Conservation (phyloP, 2,329 filamentous ascomycete species). For the Aspergillus brasiliensis region DNA sequence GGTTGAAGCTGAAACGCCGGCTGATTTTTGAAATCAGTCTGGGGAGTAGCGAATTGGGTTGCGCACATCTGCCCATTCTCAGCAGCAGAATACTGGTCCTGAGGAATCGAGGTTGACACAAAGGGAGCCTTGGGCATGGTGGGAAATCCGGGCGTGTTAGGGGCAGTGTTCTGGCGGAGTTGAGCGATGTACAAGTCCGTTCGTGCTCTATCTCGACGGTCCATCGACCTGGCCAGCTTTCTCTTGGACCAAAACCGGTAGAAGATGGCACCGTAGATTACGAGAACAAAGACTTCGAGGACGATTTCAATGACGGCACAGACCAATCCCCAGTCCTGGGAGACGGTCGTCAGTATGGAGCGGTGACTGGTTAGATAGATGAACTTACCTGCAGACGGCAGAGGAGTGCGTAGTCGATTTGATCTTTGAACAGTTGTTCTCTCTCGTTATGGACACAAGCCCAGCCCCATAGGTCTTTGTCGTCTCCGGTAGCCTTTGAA, state of each 20-base stretch:
- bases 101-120: conserved; percentile 38
- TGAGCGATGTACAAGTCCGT: conserved; percentile 93
- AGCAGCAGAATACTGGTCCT: conserved; percentile 51
- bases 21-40: conserved; percentile 60
- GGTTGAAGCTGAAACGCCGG: conserved; percentile 82
- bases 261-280: conserved; percentile 91
- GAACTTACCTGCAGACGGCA: conserved; percentile 77
- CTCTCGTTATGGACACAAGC: conserved; percentile 89
- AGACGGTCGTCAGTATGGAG: conserved; percentile 28
- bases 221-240: conserved; percentile 94
- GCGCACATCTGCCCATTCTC: conserved; percentile 55
- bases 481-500: conserved; percentile 69
- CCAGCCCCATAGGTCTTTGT: conserved; percentile 97
- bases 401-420: conserved; percentile 85
- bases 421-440: conserved; percentile 71
- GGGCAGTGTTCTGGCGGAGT: conserved; percentile 80
- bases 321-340: conserved; percentile 88
- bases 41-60: conserved; percentile 61
- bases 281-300: conserved; percentile 85
- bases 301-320: conserved; percentile 98
- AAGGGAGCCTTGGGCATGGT: conserved; percentile 62
- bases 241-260: conserved; percentile 98
- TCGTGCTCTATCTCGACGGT: conserved; percentile 87
- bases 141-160: conserved; percentile 89
- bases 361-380: conserved; percentile 1